These are phyloP conservation scores for Cystobasidium onofrii DNA, from an alignment of 768 basidiomycete species.

Conservation along the genomic window DNA sequence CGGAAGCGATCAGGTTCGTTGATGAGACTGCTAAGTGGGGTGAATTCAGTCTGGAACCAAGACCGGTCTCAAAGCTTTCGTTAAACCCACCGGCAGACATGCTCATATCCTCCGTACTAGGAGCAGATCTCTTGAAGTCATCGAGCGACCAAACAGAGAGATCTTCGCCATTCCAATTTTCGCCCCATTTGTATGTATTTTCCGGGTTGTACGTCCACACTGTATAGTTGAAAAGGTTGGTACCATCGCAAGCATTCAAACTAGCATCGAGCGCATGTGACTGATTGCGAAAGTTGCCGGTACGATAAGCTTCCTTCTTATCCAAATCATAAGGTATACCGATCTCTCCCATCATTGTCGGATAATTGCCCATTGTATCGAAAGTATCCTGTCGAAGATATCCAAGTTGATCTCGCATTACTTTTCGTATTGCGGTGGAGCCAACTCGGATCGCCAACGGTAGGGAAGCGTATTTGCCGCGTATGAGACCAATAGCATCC, in stretches of 20 bases:
- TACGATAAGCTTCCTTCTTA: conserved; percentile 66
- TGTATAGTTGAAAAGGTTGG: conserved; percentile 47
- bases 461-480: conserved; percentile 65
- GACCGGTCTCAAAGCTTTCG: not conserved
- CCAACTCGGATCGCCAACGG: conserved; percentile 72
- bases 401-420: conserved; percentile 71
- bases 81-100: not conserved
- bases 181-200: conserved; percentile 78
- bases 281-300: conserved; percentile 60
- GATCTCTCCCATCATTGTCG: conserved; percentile 90
- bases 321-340: conserved; percentile 95
- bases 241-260: conserved; percentile 48
- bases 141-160: conserved; percentile 76
- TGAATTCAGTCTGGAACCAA: not conserved
- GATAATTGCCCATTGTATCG: conserved; percentile 58
- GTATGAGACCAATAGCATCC: conserved; percentile 81
- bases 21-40: not conserved
- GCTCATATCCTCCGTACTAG: not conserved
- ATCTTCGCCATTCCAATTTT: conserved; percentile 96
- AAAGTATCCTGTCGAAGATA: conserved; percentile 65
- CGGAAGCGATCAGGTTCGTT: not conserved
- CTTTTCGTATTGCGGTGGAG: conserved; percentile 69
- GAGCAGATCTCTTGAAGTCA: conserved; percentile 48
- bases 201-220: conserved; percentile 52
- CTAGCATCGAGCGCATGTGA: conserved; percentile 47